phyloP scores from a whole-genome alignment of 305 asterid genomes.

The Fraxinus xanthoxyloides region DNA sequence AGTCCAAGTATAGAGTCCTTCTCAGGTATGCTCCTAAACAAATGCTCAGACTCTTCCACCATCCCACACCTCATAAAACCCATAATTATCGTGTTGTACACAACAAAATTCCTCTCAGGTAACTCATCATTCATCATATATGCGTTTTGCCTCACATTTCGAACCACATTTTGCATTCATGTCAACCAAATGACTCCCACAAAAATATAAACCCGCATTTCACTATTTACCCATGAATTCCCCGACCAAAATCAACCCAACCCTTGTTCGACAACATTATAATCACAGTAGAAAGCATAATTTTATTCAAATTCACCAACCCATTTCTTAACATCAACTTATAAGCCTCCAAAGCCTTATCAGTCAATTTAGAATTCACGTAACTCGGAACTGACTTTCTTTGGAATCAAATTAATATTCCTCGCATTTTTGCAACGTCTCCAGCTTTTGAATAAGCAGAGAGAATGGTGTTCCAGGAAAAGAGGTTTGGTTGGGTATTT shows the following conservation, averaged over 20 bases:
- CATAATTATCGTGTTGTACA: conserved; percentile 75
- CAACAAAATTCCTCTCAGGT: conserved; percentile 71
- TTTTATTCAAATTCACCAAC: conserved; percentile 55
- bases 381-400: conserved; percentile 69
- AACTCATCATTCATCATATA: conserved; percentile 76
- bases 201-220: conserved; percentile 75
- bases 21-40: conserved; percentile 59
- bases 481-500: conserved; percentile 63
- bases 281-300: conserved; percentile 60
- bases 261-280: conserved; percentile 56
- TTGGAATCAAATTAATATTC: conserved; percentile 52
- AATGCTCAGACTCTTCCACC: conserved; percentile 50
- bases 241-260: conserved; percentile 57
- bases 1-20: conserved; percentile 85
- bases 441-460: conserved; percentile 68
- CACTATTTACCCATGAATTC: conserved; percentile 71
- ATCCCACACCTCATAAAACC: conserved; percentile 74
- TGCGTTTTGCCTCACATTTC: conserved; percentile 54
- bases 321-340: conserved; percentile 64
- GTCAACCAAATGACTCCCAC: conserved; percentile 83
- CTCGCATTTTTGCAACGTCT: conserved; percentile 42
- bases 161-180: conserved; percentile 78
- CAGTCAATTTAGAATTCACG: conserved; percentile 38
- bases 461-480: conserved; percentile 85
- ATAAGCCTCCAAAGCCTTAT: conserved; percentile 60